Base-by-base conservation (phyloP, 192 early-diverging fungal species). In the Radiomyces spectabilis region DNA sequence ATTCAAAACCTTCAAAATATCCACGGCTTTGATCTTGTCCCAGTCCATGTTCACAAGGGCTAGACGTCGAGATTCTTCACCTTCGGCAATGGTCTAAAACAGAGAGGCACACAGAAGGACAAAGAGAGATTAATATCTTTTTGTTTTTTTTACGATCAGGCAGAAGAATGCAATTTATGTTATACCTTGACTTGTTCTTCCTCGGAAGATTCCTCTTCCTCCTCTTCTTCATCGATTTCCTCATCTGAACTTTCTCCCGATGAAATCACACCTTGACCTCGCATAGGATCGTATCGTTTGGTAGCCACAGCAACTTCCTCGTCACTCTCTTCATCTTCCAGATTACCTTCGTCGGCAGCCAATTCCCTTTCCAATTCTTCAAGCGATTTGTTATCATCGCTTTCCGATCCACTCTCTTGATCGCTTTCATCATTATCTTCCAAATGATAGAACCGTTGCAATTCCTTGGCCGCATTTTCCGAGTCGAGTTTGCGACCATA, bases 11-110 rank as follows among this genome's bases (percentile, higher is more conserved):
- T 91, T 88, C 57, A 81, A 86, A 53, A 98, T 70, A 63, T 98
- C 95, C 0, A 63, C 59, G 0, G 95, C 83, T 52, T 89, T 92
- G 48, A 98, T 74, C 48, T 98, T 82, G 59, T 92, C 87, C 95
- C 95, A 97, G 64, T 98, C 94, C 81, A 98, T 64, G 58, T 95
- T 94, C 22, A 97, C 88, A 10, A 81, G 77, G 15, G 94, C 95
- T 50, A 97, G 81, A 21, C 94, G 74, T 21, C 64, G 59, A 1
- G 93, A 85, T 46, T 81, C 77, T 2, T 80, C 84, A 15, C 78
- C 82, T 55, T 62, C 45, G 19, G 73, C 71, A 29, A 84, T 64
- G 52, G 76, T 47, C 74, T 74, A 18, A 39, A n/a, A n/a, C n/a
- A n/a, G n/a, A n/a, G n/a, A n/a, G n/a, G n/a, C n/a, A n/a, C n/a